Evolutionary conservation across 495 filamentous ascomycete genomes (phyloP).

Genomic region (Aspergillus cristatus): DNA sequence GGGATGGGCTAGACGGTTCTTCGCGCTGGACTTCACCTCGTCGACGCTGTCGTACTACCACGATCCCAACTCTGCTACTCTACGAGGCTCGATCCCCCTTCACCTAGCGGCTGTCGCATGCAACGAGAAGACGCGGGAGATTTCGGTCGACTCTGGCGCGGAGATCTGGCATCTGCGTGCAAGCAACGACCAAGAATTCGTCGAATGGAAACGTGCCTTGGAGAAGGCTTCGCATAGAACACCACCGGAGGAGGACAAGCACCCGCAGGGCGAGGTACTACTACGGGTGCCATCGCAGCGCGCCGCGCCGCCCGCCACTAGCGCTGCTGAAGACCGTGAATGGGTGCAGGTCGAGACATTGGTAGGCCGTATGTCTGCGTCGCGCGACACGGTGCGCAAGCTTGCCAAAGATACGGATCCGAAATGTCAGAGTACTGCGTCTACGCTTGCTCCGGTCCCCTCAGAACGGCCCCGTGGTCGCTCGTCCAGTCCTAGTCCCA

Average conservation of each 20-base stretch:
- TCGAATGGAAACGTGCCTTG: slow-evolving; percentile 74
- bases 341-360: slow-evolving; percentile 79
- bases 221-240: slow-evolving; percentile 64
- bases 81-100: slow-evolving; percentile 86
- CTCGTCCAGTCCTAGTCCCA: slow-evolving; percentile 30
- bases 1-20: slow-evolving; percentile 86
- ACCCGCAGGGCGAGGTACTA: slow-evolving; percentile 16
- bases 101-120: slow-evolving; percentile 84
- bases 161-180: slow-evolving; percentile 97
- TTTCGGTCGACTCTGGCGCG: slow-evolving; percentile 92
- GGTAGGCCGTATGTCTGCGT: slow-evolving; percentile 74
- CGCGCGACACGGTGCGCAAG: slow-evolving; percentile 75
- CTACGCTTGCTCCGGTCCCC: too few relatives aligned
- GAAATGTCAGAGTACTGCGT: slow-evolving; percentile 41
- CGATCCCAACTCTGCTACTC: slow-evolving; percentile 78
- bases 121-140: slow-evolving; percentile 77
- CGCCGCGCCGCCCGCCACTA: slow-evolving; percentile 15
- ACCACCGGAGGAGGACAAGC: slow-evolving; percentile 14
- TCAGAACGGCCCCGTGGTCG: slow-evolving; percentile 23
- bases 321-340: slow-evolving; percentile 58
- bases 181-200: slow-evolving; percentile 70
- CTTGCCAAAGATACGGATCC: slow-evolving; percentile 75
- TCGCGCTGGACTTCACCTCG: slow-evolving; percentile 85
- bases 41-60: slow-evolving; percentile 94
- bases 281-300: slow-evolving; percentile 22